These are phyloP conservation scores for Suillus variegatus DNA, from an alignment of 768 basidiomycete genomes.

Conservation along the genomic window DNA sequence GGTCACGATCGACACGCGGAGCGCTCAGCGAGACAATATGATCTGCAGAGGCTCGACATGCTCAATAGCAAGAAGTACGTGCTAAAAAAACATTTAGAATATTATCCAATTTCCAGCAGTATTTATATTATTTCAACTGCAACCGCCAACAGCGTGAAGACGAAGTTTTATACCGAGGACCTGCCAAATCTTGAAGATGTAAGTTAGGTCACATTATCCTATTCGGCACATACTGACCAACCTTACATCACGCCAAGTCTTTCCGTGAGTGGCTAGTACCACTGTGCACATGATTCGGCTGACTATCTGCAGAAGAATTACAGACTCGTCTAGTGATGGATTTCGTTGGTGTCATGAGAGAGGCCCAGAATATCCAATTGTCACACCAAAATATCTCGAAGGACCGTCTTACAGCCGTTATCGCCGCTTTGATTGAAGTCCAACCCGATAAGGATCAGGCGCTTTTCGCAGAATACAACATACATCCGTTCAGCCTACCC, in stretches of 20 bases:
- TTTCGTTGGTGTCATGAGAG: constrained; percentile 54
- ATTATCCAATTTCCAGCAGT: constrained; percentile 5
- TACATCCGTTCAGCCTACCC: constrained; percentile 64
- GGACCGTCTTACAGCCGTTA: constrained; percentile 46
- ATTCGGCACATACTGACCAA: constrained; percentile 14
- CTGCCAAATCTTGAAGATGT: constrained; percentile 75
- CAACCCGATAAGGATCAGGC: constrained; percentile 63
- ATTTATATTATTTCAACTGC: constrained; percentile 68
- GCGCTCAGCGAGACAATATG: constrained; percentile 69
- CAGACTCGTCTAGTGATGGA: constrained; percentile 63
- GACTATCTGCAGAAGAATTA: constrained; percentile 53
- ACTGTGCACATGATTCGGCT: background rate
- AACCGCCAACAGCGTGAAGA: constrained; percentile 68
- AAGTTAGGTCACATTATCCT: constrained; percentile 29
- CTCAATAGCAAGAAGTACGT: constrained; percentile 77
- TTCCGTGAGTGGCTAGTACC: constrained; percentile 53
- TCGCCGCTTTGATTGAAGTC: constrained; percentile 51
- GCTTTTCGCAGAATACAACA: constrained; percentile 73
- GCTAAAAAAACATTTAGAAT: constrained; percentile 1
- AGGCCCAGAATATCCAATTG: constrained; percentile 60
- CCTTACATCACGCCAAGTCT: constrained; percentile 46
- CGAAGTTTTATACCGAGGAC: constrained; percentile 70
- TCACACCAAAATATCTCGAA: constrained; percentile 62
- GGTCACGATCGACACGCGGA: constrained; percentile 75
- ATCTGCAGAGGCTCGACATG: constrained; percentile 79